Evolutionary conservation across 2,329 filamentous ascomycete species (phyloP).

Genomic region (Thielaviopsis cerberus): DNA sequence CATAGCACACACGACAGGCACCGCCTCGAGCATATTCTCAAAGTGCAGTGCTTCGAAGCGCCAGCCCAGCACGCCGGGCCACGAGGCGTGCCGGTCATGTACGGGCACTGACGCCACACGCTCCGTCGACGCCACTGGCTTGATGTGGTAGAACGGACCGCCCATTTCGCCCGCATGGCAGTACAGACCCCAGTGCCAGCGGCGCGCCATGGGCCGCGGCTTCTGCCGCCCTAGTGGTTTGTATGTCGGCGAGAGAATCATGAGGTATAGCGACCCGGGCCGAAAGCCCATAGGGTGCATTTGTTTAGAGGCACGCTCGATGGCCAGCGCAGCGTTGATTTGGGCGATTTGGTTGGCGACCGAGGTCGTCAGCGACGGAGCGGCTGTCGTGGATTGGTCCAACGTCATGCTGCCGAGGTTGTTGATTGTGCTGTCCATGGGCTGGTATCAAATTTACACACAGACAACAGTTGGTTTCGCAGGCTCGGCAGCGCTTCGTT

Average conservation of each 20-base stretch:
- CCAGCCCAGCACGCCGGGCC: background rate
- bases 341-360: background rate
- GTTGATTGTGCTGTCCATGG: too few species aligned
- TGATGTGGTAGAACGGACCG: conserved; percentile 7
- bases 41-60: conserved; percentile 1
- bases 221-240: conserved; percentile 3
- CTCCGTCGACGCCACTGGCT: background rate
- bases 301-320: background rate
- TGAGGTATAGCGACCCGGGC: conserved; percentile 4
- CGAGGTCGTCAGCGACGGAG: too few species aligned
- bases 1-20: conserved; percentile 9
- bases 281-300: background rate
- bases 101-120: background rate
- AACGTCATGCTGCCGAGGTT: too few species aligned
- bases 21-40: conserved; percentile 1
- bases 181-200: conserved; percentile 10
- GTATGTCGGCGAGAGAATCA: conserved; percentile 10
- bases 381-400: too few species aligned
- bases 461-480: too few species aligned
- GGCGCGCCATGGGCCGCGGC: conserved; percentile 9
- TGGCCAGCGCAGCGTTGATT: background rate
- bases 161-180: background rate
- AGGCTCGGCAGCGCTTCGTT: too few species aligned
- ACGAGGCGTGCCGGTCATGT: background rate
- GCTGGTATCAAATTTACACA: too few species aligned